Percentiles rank a stretch among this genome's conserved stretches.
These are phyloP conservation scores for Helenozyma baotianmanensis DNA, from an alignment of 805 yeast species.

Conservation along the genomic window DNA sequence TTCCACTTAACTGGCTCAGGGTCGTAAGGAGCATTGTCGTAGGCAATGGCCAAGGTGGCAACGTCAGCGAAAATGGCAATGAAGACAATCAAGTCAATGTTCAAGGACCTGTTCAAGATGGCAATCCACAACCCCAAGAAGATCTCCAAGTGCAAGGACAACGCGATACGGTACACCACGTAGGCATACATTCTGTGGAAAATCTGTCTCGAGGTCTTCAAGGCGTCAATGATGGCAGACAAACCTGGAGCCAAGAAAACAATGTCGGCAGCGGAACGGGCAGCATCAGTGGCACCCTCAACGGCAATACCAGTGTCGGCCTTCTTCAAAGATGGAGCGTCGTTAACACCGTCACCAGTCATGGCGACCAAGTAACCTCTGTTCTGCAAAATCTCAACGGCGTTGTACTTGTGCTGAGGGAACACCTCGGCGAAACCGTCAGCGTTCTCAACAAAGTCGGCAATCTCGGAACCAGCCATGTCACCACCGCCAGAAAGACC, in stretches of 20 bases:
- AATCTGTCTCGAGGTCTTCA: constrained; percentile 91
- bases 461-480: constrained; percentile 96
- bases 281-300: constrained; percentile 97
- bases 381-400: constrained; percentile 90
- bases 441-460: constrained; percentile 94
- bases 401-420: constrained; percentile 97
- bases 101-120: constrained; percentile 77
- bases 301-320: constrained; percentile 89
- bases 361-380: constrained; percentile 97
- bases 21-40: constrained; percentile 95
- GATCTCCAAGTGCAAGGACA: constrained; percentile 89
- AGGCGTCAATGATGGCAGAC: constrained; percentile 89
- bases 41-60: constrained; percentile 95
- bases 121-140: constrained; percentile 97
- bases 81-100: constrained; percentile 90
- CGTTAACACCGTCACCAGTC: constrained; percentile 99
- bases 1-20: constrained; percentile 95
- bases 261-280: constrained; percentile 95
- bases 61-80: constrained; percentile 97
- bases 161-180: constrained; percentile 96
- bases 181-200: constrained; percentile 98
- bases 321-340: constrained; percentile 96
- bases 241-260: constrained; percentile 92
- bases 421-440: constrained; percentile 98
- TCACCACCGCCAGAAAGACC: constrained; percentile 91